Conservation (phyloP, 164 flowering plant species). For the Vitis cinerea region DNA sequence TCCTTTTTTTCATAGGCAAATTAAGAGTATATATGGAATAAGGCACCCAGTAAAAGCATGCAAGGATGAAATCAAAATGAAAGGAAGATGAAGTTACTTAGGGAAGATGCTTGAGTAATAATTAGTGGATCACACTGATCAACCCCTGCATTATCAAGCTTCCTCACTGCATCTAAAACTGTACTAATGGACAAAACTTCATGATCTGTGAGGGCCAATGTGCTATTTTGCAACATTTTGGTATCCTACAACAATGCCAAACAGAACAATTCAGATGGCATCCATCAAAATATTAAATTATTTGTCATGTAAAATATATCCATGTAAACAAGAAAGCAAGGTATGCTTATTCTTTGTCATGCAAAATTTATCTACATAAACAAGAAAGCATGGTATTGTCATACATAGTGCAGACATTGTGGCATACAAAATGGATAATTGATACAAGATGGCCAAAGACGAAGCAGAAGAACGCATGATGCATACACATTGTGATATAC, state of each 20-base stretch:
- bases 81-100: constrained; percentile 31
- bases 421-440: no score
- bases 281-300: no score
- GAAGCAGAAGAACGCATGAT: no score
- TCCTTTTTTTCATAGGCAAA: not conserved
- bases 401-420: no score
- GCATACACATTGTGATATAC: no score
- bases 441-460: no score
- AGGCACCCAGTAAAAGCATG: not conserved
- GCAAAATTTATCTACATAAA: no score
- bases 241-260: constrained; percentile 31
- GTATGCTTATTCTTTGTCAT: no score
- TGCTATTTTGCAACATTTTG: constrained; percentile 19
- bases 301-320: no score
- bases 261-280: no score
- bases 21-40: not conserved
- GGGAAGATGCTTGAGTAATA: constrained; percentile 59
- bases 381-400: no score
- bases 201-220: constrained; percentile 55
- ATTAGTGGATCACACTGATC: constrained; percentile 46
- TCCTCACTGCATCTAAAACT: constrained; percentile 34
- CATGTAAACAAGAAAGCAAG: no score
- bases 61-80: not conserved
- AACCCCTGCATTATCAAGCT: constrained; percentile 30
- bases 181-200: constrained; percentile 31